Evolutionary conservation across 2,329 filamentous ascomycete genomes (phyloP).

Genomic region (Penicillium griseofulvum): DNA sequence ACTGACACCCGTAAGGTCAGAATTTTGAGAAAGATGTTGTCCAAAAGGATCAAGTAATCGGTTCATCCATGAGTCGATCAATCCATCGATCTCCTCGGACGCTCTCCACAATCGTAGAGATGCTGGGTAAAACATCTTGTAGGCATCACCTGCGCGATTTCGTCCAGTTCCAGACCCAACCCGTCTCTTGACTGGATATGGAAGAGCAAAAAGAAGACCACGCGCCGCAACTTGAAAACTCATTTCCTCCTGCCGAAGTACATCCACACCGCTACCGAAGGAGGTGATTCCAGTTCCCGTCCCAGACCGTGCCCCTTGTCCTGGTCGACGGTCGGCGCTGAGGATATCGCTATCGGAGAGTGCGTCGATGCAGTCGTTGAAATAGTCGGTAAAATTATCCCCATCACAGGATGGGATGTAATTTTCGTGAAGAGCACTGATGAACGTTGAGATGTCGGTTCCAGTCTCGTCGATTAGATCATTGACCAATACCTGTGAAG

Average conservation of each 20-base stretch:
- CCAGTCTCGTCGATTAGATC: slow-evolving; percentile 88
- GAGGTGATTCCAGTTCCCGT: slow-evolving; percentile 60
- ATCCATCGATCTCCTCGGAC: slow-evolving; percentile 74
- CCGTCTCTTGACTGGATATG: slow-evolving; percentile 73
- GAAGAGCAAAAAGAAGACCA: slow-evolving; percentile 80
- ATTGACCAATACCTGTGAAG: slow-evolving; percentile 67
- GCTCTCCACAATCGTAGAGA: slow-evolving; percentile 79
- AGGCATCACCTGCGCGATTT: slow-evolving; percentile 56
- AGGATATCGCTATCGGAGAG: slow-evolving; percentile 87
- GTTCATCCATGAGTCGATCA: slow-evolving; percentile 52
- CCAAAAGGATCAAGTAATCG: slow-evolving; percentile 34
- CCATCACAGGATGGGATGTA: slow-evolving; percentile 77
- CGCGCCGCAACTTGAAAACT: slow-evolving; percentile 87
- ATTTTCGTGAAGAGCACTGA: slow-evolving; percentile 90
- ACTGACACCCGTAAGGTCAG: slow-evolving; percentile 31
- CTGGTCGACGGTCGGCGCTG: slow-evolving; percentile 57
- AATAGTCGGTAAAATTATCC: slow-evolving; percentile 67
- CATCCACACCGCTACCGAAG: slow-evolving; percentile 50
- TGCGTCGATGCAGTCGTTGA: slow-evolving; percentile 81
- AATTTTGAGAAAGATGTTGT: slow-evolving; percentile 32
- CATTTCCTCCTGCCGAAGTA: slow-evolving; percentile 88
- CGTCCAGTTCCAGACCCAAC: slow-evolving; percentile 38
- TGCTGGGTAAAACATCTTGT: slow-evolving; percentile 90
- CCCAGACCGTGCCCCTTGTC: slow-evolving; percentile 45
- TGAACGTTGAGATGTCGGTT: slow-evolving; percentile 85